Evolutionary conservation across 768 basidiomycete species (phyloP).

Genomic region (Russula virescens): DNA sequence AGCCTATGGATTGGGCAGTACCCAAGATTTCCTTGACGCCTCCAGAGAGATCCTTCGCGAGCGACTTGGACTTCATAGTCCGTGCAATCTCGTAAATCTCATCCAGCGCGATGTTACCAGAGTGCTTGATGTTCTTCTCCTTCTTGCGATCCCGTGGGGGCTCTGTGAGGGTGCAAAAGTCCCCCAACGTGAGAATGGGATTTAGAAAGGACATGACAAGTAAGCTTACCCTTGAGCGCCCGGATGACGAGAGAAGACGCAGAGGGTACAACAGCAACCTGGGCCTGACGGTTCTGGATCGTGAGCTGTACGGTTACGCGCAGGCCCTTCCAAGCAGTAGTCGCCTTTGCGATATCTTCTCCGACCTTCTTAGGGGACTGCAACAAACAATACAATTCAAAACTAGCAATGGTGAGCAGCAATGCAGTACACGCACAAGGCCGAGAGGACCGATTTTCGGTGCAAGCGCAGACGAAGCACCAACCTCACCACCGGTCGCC

Average conservation of each 20-base stretch:
- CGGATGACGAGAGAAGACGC: constrained; percentile 97
- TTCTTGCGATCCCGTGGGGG: constrained; percentile 99
- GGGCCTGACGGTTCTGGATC: constrained; percentile 99
- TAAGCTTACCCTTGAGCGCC: constrained; percentile 86
- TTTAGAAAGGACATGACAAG: neutral
- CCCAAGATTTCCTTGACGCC: constrained; percentile 97
- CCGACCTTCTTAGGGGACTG: constrained; percentile 99
- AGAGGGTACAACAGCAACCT: constrained; percentile 93
- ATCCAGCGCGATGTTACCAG: constrained; percentile 87
- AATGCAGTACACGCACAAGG: constrained; percentile 57
- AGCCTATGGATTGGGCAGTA: constrained; percentile 94
- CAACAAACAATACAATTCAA: neutral
- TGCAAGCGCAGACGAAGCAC: constrained; percentile 95
- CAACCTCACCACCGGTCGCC: constrained; percentile 98
- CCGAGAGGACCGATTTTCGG: constrained; percentile 99
- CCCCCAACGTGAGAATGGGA: neutral
- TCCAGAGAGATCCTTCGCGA: constrained; percentile 86
- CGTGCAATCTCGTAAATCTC: constrained; percentile 95
- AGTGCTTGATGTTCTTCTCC: constrained; percentile 99
- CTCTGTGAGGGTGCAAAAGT: constrained; percentile 44
- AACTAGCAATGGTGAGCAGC: constrained; percentile 14
- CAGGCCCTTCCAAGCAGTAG: constrained; percentile 97
- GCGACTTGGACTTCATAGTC: constrained; percentile 90
- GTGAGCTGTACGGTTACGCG: constrained; percentile 98
- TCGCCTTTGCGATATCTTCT: constrained; percentile 99